Conservation (phyloP, 2,329 filamentous ascomycete genomes). For the Colletotrichum cuscutae region DNA sequence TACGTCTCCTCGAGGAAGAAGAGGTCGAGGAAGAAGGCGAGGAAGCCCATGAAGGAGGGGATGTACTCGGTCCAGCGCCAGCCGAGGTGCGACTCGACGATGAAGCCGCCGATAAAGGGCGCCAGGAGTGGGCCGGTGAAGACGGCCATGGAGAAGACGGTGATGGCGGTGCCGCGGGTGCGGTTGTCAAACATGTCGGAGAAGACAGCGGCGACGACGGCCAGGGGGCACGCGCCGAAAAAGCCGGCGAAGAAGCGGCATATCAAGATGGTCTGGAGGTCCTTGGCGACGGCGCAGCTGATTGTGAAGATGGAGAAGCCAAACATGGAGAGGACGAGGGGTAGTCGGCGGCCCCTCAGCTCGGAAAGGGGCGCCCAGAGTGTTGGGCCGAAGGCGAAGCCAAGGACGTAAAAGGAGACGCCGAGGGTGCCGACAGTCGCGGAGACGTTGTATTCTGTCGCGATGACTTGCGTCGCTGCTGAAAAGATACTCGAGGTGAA, state of each 20-base stretch:
- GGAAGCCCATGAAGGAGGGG: conserved; percentile 69
- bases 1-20: conserved; percentile 77
- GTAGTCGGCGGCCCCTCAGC: conserved; percentile 73
- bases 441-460: conserved; percentile 68
- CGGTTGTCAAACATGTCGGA: conserved; percentile 77
- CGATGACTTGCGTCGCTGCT: conserved; percentile 68
- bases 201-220: conserved; percentile 77
- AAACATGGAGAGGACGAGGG: conserved; percentile 70
- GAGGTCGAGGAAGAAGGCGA: conserved; percentile 68
- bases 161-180: conserved; percentile 67
- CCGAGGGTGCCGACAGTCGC: conserved; percentile 72
- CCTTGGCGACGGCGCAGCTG: conserved; percentile 72
- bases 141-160: conserved; percentile 69
- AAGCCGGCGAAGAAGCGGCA: conserved; percentile 80
- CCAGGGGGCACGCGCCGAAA: conserved; percentile 75
- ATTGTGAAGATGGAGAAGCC: conserved; percentile 77
- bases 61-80: conserved; percentile 82
- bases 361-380: conserved; percentile 81
- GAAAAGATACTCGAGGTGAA: conserved; percentile 84
- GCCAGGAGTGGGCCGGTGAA: conserved; percentile 75
- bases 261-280: conserved; percentile 75
- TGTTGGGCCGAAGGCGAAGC: conserved; percentile 77
- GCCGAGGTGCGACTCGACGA: conserved; percentile 68
- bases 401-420: conserved; percentile 76
- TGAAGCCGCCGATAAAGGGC: conserved; percentile 77